Percentiles rank a stretch among this genome's conserved stretches.
Conservation (phyloP, 1,284 basidiomycete species). For the Tetrapyrgos nigripes region DNA sequence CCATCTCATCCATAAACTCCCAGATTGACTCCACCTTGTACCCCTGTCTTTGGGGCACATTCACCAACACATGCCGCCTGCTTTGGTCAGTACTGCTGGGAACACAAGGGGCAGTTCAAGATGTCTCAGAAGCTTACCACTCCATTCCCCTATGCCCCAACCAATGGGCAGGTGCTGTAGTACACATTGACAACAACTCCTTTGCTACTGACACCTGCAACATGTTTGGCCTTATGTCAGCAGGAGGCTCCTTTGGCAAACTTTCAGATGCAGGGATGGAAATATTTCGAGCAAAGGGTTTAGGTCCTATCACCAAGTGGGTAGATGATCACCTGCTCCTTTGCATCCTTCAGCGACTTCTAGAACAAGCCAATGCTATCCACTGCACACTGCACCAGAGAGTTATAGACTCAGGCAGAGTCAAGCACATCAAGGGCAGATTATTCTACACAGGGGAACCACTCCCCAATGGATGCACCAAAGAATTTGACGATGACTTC, state of each 20-base stretch:
- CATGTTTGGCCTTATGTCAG: conserved; percentile 39
- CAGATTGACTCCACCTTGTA: conserved; percentile 11
- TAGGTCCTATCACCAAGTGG: conserved; percentile 45
- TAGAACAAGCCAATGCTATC: conserved; percentile 28
- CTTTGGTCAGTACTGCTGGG: conserved; percentile 34
- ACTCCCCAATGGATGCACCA: conserved; percentile 21
- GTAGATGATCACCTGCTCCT: conserved; percentile 49
- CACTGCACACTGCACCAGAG: conserved; percentile 1
- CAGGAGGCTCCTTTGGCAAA: conserved; percentile 17
- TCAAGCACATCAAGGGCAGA: conserved; percentile 28
- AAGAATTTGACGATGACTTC: conserved; percentile 40
- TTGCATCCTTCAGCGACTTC: conserved; percentile 21
- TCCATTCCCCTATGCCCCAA: conserved; percentile 38
- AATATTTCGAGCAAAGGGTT: conserved; percentile 31
- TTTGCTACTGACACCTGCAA: background rate
- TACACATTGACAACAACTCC: conserved; percentile 35
- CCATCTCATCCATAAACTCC: conserved; percentile 18
- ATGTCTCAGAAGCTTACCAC: conserved; percentile 39
- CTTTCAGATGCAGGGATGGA: conserved; percentile 35
- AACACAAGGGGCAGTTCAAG: conserved; percentile 38
- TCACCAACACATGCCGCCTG: conserved; percentile 3
- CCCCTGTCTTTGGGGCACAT: conserved; percentile 17
- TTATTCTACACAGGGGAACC: conserved; percentile 36
- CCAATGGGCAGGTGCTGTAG: conserved; percentile 41
- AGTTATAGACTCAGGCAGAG: conserved; percentile 22